Percentiles rank a stretch among this genome's conserved stretches.
Evolutionary conservation across 768 basidiomycete species (phyloP).

Genomic region (Myochromella boudieri): DNA sequence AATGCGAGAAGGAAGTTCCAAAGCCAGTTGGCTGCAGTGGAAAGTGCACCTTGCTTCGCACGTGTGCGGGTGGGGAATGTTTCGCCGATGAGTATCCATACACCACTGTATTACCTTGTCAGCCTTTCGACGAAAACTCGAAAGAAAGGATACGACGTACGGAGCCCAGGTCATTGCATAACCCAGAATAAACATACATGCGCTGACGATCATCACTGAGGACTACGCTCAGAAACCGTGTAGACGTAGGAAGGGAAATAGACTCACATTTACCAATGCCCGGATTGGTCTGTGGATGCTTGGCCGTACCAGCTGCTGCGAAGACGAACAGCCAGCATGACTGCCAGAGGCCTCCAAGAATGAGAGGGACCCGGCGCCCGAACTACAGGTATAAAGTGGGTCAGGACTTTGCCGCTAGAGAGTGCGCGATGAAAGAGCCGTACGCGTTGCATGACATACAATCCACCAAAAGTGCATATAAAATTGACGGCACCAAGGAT

Average conservation of each 20-base stretch:
- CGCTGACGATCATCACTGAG: conserved; percentile 61
- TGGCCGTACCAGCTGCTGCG: conserved; percentile 67
- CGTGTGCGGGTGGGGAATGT: conserved; percentile 74
- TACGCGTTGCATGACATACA: conserved; percentile 71
- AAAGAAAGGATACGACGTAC: conserved; percentile 23
- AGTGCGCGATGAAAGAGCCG: conserved; percentile 15
- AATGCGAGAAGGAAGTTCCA: conserved; percentile 76
- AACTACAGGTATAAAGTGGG: conserved; percentile 35
- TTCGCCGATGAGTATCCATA: conserved; percentile 80
- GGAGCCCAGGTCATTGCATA: conserved; percentile 74
- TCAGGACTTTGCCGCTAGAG: background rate
- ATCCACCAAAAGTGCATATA: conserved; percentile 66
- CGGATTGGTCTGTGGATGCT: conserved; percentile 46
- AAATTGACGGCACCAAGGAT: conserved; percentile 78
- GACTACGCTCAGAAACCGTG: conserved; percentile 2
- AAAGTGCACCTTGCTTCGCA: conserved; percentile 67
- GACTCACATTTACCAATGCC: conserved; percentile 52
- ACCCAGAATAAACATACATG: conserved; percentile 71
- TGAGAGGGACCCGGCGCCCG: conserved; percentile 63
- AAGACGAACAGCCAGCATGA: conserved; percentile 70
- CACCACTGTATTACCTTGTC: conserved; percentile 32
- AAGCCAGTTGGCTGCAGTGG: conserved; percentile 64
- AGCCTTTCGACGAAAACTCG: background rate
- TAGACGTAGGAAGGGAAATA: background rate
- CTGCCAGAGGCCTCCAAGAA: conserved; percentile 72